Evolutionary conservation across 768 basidiomycete genomes (phyloP), one percentile per base, ranked within the genome.

Genomic region (Boletellus ananas): DNA sequence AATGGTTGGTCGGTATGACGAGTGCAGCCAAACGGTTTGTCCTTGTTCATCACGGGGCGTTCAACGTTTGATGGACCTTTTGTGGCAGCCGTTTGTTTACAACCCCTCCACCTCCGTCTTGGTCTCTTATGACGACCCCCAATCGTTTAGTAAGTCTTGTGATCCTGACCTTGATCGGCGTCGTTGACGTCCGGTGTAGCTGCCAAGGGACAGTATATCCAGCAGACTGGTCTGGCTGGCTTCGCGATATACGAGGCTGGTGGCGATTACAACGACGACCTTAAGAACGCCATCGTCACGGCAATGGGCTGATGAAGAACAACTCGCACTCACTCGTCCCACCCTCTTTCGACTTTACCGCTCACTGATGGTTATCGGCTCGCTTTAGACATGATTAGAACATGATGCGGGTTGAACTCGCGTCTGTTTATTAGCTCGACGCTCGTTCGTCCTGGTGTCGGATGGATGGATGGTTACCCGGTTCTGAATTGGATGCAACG

Each of bases 1-100:
- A 3, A 81, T 86, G 59, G 58, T 62, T 9, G 78, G 80, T 60
- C 56, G 69, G 13, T 87, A 73, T 56, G 85, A 89, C 52, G 60
- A 74, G 6, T 90, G 88, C 71, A 85, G 80, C 54, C 79, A 87
- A 69, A 91, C 89, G 48, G 88, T 90, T 54, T 29, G 81, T 71
- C 3, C 4, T 8, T 33, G 6, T 34, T 3, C 23, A 46, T 21
- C 1, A 1, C 7, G 9, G 16, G 41, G 5, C 21, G 50, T 20
- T 34, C 36, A 6, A 18, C 34, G 14, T 46, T 42, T 58, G 23
- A 66, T 9, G 1, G 14, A 34, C 23, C 3, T 0, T 18, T 43
- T 39, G 8, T 13, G 6, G 20, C 37, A 90, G 88, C 83, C 87
- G 1, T 87, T 76, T 51, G 76, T 87, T 21, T 89, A 87, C 65